Evolutionary conservation across 371 early-diverging fungal genomes (phyloP).

Genomic region (Zancudomyces culisetae): DNA sequence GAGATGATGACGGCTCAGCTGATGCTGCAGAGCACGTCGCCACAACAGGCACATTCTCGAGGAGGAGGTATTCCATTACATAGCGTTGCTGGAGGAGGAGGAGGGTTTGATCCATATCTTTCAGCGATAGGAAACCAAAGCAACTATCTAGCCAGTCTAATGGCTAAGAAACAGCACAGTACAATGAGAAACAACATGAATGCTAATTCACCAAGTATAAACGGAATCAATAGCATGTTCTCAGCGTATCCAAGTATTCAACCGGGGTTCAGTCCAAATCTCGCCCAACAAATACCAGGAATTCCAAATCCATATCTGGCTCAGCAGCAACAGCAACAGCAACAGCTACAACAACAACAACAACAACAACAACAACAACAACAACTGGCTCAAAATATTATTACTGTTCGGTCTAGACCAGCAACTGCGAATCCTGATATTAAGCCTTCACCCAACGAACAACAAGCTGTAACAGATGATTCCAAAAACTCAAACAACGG

Average conservation of each 20-base stretch:
- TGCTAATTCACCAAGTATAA: too few species aligned
- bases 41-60: neutral
- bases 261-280: too few species aligned
- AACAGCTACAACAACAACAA: neutral
- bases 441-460: neutral
- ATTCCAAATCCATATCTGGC: too few species aligned
- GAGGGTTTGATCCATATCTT: neutral
- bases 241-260: neutral
- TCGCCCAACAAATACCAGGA: too few species aligned
- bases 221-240: neutral
- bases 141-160: neutral
- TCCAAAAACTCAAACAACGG: neutral
- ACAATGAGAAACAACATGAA: too few species aligned
- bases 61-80: neutral
- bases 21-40: neutral
- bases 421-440: neutral
- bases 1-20: slow-evolving; percentile 2
- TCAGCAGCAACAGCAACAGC: too few species aligned
- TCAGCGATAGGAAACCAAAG: neutral
- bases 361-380: neutral
- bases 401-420: neutral
- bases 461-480: neutral
- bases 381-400: neutral
- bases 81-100: neutral
- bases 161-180: neutral